A percentile compares a stretch with the other conserved stretches of the same genome.
phyloP scores from a whole-genome alignment of 2,329 filamentous ascomycete species.

The Geosmithia putterillii region DNA sequence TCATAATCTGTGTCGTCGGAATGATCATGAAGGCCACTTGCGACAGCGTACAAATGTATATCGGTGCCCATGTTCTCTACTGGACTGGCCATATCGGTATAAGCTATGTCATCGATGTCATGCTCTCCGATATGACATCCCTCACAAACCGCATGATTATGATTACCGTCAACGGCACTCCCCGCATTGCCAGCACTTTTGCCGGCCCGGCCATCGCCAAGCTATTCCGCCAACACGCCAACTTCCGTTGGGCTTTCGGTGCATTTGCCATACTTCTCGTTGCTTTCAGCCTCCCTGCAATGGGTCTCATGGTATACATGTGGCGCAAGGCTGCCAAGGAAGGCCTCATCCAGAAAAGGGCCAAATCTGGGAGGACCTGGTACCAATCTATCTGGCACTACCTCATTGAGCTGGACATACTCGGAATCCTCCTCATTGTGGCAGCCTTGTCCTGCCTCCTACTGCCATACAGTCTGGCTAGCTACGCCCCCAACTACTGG shows the following conservation, averaged over 20 bases:
- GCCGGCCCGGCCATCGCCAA: slow-evolving; percentile 23
- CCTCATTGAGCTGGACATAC: slow-evolving; percentile 40
- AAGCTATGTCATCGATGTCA: slow-evolving; percentile 20
- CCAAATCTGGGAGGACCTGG: slow-evolving; percentile 28
- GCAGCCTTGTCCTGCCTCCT: slow-evolving; percentile 34
- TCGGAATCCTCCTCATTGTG: slow-evolving; percentile 34
- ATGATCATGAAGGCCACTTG: slow-evolving; percentile 49
- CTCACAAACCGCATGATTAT: slow-evolving; percentile 28
- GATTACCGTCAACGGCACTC: slow-evolving; percentile 22
- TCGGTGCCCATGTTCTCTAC: slow-evolving; percentile 48
- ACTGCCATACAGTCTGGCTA: slow-evolving; percentile 30
- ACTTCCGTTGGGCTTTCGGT: slow-evolving; percentile 37
- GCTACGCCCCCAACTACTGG: slow-evolving; percentile 19
- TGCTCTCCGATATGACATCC: slow-evolving; percentile 21
- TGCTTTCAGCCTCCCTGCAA: slow-evolving; percentile 21
- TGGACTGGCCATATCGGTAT: slow-evolving; percentile 35
- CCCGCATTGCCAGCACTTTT: slow-evolving; percentile 27
- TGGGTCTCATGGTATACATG: slow-evolving; percentile 14
- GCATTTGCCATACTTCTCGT: slow-evolving; percentile 49
- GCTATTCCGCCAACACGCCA: slow-evolving; percentile 17
- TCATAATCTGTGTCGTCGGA: slow-evolving; percentile 28
- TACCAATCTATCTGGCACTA: slow-evolving; percentile 35
- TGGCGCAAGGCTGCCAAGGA: slow-evolving; percentile 31
- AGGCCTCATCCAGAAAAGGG: slow-evolving; percentile 25
- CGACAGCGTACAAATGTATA: slow-evolving; percentile 39